phyloP scores from a whole-genome alignment of 306 rosid species.

The Lagenaria siceraria region DNA sequence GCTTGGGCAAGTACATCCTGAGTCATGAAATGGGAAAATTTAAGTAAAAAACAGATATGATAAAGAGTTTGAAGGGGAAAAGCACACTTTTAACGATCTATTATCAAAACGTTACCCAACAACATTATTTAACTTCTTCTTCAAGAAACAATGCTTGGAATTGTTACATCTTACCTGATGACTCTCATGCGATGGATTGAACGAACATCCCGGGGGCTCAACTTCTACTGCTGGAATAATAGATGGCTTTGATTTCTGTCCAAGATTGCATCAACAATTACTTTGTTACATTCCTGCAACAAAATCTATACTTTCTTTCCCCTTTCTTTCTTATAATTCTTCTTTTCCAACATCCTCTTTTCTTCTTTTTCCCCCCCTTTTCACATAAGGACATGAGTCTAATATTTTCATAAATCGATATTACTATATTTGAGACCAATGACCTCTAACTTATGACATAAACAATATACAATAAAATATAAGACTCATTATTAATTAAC shows the following conservation, averaged over 20 bases:
- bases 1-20: slow-evolving; percentile 79
- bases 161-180: slow-evolving; percentile 51
- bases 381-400: neutral
- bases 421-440: neutral
- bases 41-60: neutral
- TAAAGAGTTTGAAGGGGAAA: neutral
- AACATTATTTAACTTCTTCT: neutral
- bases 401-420: neutral
- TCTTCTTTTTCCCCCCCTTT: neutral
- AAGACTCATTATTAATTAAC: neutral
- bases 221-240: slow-evolving; percentile 85
- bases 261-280: neutral
- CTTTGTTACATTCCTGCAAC: neutral
- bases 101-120: neutral
- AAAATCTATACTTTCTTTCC: neutral
- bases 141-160: neutral
- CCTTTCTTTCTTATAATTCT: neutral
- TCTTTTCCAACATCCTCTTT: neutral
- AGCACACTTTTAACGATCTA: neutral
- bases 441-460: neutral
- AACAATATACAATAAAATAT: neutral
- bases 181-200: slow-evolving; percentile 64
- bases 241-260: slow-evolving; percentile 42
- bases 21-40: slow-evolving; percentile 11
- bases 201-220: slow-evolving; percentile 88